Percentiles rank a stretch among this genome's conserved stretches.
Conservation (phyloP, 345 rosid genomes). For the Populus pruinosa region DNA sequence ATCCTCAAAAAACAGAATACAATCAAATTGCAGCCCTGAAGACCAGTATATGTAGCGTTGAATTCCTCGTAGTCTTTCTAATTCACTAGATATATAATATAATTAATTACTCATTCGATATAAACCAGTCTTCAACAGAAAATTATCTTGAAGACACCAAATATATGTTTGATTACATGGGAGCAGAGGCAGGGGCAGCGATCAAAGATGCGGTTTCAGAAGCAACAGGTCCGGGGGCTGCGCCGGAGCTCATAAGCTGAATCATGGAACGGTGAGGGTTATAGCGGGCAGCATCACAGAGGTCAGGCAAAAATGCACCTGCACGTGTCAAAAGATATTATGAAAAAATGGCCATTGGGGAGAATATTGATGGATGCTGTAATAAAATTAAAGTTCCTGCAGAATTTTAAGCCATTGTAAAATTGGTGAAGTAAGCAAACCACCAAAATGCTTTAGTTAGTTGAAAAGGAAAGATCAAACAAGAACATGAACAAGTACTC, state of each 20-base stretch:
- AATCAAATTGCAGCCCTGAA: background rate
- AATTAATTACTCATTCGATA: background rate
- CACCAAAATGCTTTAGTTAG: background rate
- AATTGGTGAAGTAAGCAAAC: constrained; percentile 20
- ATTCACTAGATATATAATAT: background rate
- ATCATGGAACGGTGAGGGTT: constrained; percentile 78
- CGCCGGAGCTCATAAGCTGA: constrained; percentile 65
- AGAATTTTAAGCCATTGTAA: background rate
- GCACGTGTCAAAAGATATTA: constrained; percentile 14
- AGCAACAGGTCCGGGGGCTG: constrained; percentile 43
- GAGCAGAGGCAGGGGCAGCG: constrained; percentile 28
- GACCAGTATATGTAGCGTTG: background rate
- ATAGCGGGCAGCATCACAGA: constrained; percentile 54
- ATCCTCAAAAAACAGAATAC: background rate
- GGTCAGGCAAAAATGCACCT: constrained; percentile 90
- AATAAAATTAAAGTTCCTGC: background rate
- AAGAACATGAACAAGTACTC: background rate
- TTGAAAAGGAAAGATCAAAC: background rate
- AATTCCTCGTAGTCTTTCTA: background rate
- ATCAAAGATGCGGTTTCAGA: background rate
- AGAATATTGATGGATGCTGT: background rate
- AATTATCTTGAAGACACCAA: background rate
- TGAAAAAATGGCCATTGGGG: background rate
- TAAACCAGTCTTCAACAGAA: background rate
- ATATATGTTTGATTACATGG: background rate